Base-by-base conservation (phyloP, 805 yeast genomes). In the Hanseniaspora hatyaiensis region DNA sequence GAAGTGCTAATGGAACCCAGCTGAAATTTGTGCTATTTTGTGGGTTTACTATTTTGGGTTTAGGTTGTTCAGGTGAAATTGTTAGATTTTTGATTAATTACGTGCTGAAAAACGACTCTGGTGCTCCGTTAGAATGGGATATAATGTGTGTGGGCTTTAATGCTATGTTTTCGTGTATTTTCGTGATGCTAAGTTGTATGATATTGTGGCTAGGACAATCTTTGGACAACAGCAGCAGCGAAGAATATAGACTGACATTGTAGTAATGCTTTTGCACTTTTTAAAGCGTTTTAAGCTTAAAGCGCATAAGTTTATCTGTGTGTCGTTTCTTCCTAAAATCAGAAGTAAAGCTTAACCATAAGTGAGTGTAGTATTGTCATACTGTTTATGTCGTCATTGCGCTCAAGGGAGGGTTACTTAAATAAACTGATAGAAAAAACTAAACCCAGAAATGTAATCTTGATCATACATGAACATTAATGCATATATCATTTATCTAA, bases 11-110 rank as follows among this genome's bases (percentile, higher is more conserved):
- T 16, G 19, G 32, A 33, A 88, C 96, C 95, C 94, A 88, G 53
- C 96, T 96, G 13, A 74, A 96, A 56, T 78, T 88, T 31, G 80
- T 94, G 13, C 70, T 92, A 47, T 92, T 92, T 61, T 68, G 86
- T 56, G 99, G 99, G 8, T 92, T 92, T 63, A 82, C 96, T 3
- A 69, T 89, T 40, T 70, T 92, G 49, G 95, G 97, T 1, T 92
- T 96, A 48, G 97, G 98, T 0, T 67, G 92, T 51, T 86, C 95
- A 16, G 97, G 97, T 1, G 79, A 92, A 2, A 75, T 92, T 55
- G 85, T 87, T 59, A 94, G 92, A 15, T 72, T 92, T 52, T 82
- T 88, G 40, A 69, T 92, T 55, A 84, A 89, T 61, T 92, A 84
- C 62, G 65, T 88, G 50, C 87, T 92, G 95, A 98, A 97, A 15